These are phyloP conservation scores for Dalechampia spathulata DNA, from an alignment of 441 rosid species.

Conservation along the genomic window DNA sequence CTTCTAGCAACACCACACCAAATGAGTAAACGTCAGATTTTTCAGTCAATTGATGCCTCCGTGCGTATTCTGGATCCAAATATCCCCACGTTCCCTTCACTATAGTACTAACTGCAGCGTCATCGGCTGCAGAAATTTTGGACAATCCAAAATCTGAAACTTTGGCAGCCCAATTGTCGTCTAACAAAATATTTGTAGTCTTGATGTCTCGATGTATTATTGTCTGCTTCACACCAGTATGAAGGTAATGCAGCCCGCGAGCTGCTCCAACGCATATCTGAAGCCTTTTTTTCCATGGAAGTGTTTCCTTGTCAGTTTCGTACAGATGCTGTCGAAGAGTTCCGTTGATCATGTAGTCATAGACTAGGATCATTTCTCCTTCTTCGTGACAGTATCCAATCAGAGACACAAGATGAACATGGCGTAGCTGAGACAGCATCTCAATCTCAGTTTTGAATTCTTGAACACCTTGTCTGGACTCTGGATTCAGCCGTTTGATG, in stretches of 20 bases:
- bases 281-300: slow-evolving; percentile 16
- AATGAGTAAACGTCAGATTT: slow-evolving; percentile 39
- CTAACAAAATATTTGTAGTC: slow-evolving; percentile 18
- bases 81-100: slow-evolving; percentile 17
- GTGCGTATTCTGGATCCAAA: slow-evolving; percentile 15
- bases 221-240: neutral
- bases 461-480: slow-evolving; percentile 5
- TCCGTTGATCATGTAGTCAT: slow-evolving; percentile 28
- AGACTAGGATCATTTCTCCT: slow-evolving; percentile 27
- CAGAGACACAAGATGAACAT: slow-evolving; percentile 6
- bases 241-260: slow-evolving; percentile 14
- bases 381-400: neutral
- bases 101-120: neutral
- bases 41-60: slow-evolving; percentile 9
- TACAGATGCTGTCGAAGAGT: slow-evolving; percentile 23
- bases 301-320: neutral
- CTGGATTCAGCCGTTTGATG: slow-evolving; percentile 14
- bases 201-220: slow-evolving; percentile 21
- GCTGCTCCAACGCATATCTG: slow-evolving; percentile 21
- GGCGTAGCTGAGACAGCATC: slow-evolving; percentile 17
- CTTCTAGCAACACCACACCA: slow-evolving; percentile 34
- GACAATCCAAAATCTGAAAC: slow-evolving; percentile 21
- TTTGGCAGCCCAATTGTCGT: slow-evolving; percentile 18
- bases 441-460: slow-evolving; percentile 23
- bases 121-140: neutral